Base-by-base conservation (phyloP, 371 early-diverging fungal species). In the Massospora cicadina region DNA sequence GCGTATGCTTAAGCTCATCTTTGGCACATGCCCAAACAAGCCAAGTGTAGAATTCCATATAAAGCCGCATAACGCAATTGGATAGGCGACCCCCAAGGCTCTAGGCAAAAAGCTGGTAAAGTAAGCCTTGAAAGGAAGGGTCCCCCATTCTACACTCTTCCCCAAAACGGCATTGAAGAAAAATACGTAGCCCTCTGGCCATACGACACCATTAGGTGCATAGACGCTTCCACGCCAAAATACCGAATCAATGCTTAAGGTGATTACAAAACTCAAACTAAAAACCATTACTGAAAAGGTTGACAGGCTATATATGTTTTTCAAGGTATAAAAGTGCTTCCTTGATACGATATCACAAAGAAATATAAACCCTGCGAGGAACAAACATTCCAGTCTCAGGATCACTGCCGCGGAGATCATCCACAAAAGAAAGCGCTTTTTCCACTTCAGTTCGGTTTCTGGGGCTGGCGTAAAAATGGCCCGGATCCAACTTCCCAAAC, bases 111-210 rank as follows among this genome's bases (percentile, higher is more conserved):
- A 81, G 0, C 33, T 54, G 0, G 79, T 73, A 30, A 88, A 78
- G 71, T 97, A 95, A 10, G 79, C 72, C 68, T 90, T 74, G 63
- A 79, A 82, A 0, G 98, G 95, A 33, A 75, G 70, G 0, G 72
- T 78, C 7, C 98, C 98, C 87, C 93, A 97, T 65, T 85, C 85
- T 1, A 77, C 71, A 57, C 87, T 83, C 63, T 86, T 81, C 67
- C 88, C 83, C 17, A 83, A 72, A 21, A 93, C 71, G 0, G 81
- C 82, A 73, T 97, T 97, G 74, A 93, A 97, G 65, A 76, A 76
- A 72, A 95, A 91, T 1, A 86, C 90, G 17, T 73, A 70, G 10
- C 82, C 76, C 70, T 97, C 95, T 1, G 98, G 93, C 93, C 93
- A 95, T 63, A 85, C 71, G 68, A 72, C 76, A 61, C 31, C 23